Base-by-base conservation (phyloP, 139 green algal species). In the Prasinococcaceae sp. region DNA sequence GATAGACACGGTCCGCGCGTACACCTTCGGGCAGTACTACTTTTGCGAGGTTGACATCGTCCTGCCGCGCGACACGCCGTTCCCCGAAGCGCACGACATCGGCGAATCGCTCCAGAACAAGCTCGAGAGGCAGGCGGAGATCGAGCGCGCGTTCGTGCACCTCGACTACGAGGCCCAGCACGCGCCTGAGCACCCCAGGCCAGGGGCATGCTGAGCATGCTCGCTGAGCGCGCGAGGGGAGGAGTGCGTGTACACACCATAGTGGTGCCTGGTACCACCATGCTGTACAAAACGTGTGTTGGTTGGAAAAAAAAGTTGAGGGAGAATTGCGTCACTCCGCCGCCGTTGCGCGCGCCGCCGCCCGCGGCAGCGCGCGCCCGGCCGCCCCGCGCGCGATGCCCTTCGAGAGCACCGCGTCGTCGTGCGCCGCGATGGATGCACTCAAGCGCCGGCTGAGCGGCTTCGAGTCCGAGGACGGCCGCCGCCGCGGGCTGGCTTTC, bases 31-130 rank as follows among this genome's bases (percentile, higher is more conserved):
- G 0, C 40, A 46, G 17, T 57, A 41, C 16, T 78, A 61, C 30
- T 72, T 82, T 48, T 60, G 59, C 4, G 74, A 82, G 60, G 67
- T 82, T 12, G 74, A 82, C 53, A 61, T 82, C 17, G 71, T 82
- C 30, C 47, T 79, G 12, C 53, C 59, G 1, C 23, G 24, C 16
- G 50, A 68, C 30, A 82, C 79, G 74, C 6, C 36, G 6, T 42
- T 81, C 9, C 28, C 16, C 23, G 45, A 58, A 12, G 51, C 60
- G 3, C 60, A 61, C 44, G 52, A 68, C 23, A 68, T 68, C 28
- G 43, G 50, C 3, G 61, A 69, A 47, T 35, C 50, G 24, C 54
- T 80, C 47, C 73, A 81, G 37, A 48, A 70, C 37, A 76, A 73
- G 51, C 53, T 81, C 16, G 73, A 81, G 55, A 32, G 30, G 20